Percentiles rank a stretch among this genome's conserved stretches.
Evolutionary conservation across 139 green algal genomes (phyloP).

Genomic region (Yamagishiella unicocca): DNA sequence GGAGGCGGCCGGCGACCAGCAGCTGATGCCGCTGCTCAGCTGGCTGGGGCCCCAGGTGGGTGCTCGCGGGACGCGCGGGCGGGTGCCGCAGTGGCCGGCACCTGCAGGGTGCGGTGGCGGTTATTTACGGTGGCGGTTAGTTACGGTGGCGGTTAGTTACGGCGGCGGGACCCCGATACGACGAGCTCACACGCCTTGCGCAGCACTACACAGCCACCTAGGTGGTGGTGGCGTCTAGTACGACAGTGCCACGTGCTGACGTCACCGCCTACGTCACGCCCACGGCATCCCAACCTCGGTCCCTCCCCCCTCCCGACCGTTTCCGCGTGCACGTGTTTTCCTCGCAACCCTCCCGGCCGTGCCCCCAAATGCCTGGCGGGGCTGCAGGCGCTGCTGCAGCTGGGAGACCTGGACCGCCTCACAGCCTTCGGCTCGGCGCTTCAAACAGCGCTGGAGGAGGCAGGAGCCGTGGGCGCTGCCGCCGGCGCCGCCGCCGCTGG

Average conservation of each 20-base stretch:
- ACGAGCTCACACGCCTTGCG: too few relatives aligned
- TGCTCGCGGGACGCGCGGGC: neutral
- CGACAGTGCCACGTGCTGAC: too few relatives aligned
- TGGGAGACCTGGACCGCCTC: slow-evolving; percentile 30
- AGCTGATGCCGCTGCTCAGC: slow-evolving; percentile 37
- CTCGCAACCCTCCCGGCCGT: neutral
- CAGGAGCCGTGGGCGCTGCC: neutral
- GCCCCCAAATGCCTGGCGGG: neutral
- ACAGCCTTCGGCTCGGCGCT: neutral
- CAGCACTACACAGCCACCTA: neutral
- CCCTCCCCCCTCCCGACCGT: neutral
- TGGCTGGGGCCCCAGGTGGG: slow-evolving; percentile 38
- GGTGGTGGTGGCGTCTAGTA: neutral
- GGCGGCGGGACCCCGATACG: too few relatives aligned
- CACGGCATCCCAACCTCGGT: too few relatives aligned
- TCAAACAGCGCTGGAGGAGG: neutral
- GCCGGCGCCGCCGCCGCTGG: neutral
- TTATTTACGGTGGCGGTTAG: too few relatives aligned
- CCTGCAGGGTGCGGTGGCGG: neutral
- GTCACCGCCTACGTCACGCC: too few relatives aligned
- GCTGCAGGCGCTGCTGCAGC: slow-evolving; percentile 28
- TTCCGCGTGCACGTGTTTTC: neutral
- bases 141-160: too few relatives aligned
- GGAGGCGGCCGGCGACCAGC: neutral
- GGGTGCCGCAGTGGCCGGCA: neutral